Conservation (phyloP, 192 early-diverging fungal species). For the Umbelopsis isabellina region DNA sequence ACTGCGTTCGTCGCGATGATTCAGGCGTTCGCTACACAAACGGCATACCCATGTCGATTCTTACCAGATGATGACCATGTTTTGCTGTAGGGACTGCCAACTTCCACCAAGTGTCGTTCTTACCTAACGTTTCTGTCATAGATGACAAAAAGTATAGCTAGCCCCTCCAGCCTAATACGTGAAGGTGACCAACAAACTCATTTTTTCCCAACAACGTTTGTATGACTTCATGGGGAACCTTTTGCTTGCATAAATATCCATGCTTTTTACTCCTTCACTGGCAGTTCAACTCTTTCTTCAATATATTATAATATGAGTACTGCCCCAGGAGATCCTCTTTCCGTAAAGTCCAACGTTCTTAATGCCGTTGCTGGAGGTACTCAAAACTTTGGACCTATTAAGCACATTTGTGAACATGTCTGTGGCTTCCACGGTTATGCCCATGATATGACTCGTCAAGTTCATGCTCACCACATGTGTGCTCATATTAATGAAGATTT, state of each 20-base stretch:
- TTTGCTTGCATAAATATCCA: not conserved
- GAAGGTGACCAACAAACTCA: not conserved
- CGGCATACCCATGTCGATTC: no score
- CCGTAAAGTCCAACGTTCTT: not conserved
- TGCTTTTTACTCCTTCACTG: no score
- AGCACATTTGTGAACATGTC: conserved; percentile 44
- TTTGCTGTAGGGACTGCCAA: no score
- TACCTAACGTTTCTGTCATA: no score
- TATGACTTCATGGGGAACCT: not conserved
- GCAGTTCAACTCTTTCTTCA: no score
- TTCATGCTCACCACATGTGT: conserved; percentile 59
- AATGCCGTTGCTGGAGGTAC: not conserved
- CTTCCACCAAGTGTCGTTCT: no score
- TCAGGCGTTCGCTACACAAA: no score
- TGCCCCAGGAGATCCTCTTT: conserved; percentile 7
- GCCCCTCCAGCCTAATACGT: not conserved
- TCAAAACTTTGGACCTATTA: not conserved
- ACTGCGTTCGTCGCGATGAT: not conserved
- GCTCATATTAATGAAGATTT: conserved; percentile 49
- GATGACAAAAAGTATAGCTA: no score
- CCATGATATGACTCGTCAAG: conserved; percentile 49
- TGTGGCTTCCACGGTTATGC: conserved; percentile 51
- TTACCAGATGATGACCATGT: no score
- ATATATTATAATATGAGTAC: not conserved
- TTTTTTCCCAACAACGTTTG: not conserved